These are phyloP conservation scores for Epichloe aotearoae DNA, from an alignment of 2,329 filamentous ascomycete species.

Conservation along the genomic window DNA sequence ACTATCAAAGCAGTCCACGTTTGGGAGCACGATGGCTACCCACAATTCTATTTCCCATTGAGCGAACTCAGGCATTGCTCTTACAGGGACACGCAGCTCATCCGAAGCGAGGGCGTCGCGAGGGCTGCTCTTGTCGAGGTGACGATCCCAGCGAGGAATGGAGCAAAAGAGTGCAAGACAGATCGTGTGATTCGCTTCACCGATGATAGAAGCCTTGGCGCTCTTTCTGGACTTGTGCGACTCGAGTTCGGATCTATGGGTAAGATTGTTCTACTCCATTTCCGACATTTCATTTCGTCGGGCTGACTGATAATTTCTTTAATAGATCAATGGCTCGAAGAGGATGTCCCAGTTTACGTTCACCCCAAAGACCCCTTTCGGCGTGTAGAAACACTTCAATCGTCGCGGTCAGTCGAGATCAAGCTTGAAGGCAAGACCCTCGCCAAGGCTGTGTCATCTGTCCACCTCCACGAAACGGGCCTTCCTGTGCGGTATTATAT, in stretches of 20 bases:
- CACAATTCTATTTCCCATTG: slow-evolving; percentile 29
- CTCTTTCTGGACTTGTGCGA: slow-evolving; percentile 19
- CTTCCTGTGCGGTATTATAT: slow-evolving; percentile 48
- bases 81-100: slow-evolving; percentile 13
- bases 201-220: slow-evolving; percentile 22
- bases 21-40: slow-evolving; percentile 36
- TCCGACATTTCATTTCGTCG: neutral
- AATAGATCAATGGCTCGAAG: slow-evolving; percentile 33
- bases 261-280: slow-evolving; percentile 2
- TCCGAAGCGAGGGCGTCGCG: slow-evolving; percentile 13
- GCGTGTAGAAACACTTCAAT: slow-evolving; percentile 47
- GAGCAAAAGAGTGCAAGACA: slow-evolving; percentile 13
- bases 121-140: slow-evolving; percentile 19
- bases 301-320: neutral
- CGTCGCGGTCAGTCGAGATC: slow-evolving; percentile 38
- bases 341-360: slow-evolving; percentile 43
- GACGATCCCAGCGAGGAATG: slow-evolving; percentile 14
- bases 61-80: slow-evolving; percentile 17
- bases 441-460: slow-evolving; percentile 28
- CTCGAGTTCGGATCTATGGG: slow-evolving; percentile 24
- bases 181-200: slow-evolving; percentile 26
- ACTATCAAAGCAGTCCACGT: slow-evolving; percentile 23
- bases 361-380: slow-evolving; percentile 58
- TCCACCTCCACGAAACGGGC: slow-evolving; percentile 48
- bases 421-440: slow-evolving; percentile 32